Base-by-base conservation (phyloP, 805 yeast genomes). In the Wickerhamiella azymoides region DNA sequence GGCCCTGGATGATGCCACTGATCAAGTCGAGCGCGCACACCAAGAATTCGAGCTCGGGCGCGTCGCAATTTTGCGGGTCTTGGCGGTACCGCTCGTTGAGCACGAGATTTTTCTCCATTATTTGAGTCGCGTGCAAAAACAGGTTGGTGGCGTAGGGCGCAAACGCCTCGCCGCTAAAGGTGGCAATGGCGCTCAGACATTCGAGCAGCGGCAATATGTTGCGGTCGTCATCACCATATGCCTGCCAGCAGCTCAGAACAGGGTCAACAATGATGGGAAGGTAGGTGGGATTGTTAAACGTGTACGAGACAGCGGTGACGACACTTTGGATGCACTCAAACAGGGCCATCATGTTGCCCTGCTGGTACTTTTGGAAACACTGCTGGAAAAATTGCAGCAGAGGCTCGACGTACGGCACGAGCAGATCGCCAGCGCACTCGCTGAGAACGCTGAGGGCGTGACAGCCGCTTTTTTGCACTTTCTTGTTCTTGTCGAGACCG, bases 401-500 rank as follows among this genome's bases (percentile, higher is more conserved):
- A 8, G 79, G 80, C 40, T 71, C 82, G 41, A 78, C 65, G 50
- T 80, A 75, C 17, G 79, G 79, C 21, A 70, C 72, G 41, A 88
- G 69, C 37, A 69, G 71, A 1, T 76, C 63, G 45, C 83, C 85
- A 18, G 92, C 72, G 48, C 71, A 74, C 56, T 88, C 96, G 36
- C 88, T 77, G 50, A 88, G 82, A 47, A 78, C 79, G 0, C 94
- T 80, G 38, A 89, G 72, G 10, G 96, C 83, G 32, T 86, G 76
- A 54, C 94, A 84, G 1, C 94, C 96, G 47, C 94, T 81, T 57
- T 86, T 89, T 64, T 92, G 98, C n/a, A 89, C 98, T 47, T 81
- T 82, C 59, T 88, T 86, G 66, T 84, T 85, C 43, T 68, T 71
- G 61, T 92, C 97, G 53, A 85, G 66, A 19, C 84, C 77, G 62